Percentiles rank a stretch among this genome's conserved stretches.
Conservation (phyloP, 1,139 yeast species). For the Neolecta irregularis region DNA sequence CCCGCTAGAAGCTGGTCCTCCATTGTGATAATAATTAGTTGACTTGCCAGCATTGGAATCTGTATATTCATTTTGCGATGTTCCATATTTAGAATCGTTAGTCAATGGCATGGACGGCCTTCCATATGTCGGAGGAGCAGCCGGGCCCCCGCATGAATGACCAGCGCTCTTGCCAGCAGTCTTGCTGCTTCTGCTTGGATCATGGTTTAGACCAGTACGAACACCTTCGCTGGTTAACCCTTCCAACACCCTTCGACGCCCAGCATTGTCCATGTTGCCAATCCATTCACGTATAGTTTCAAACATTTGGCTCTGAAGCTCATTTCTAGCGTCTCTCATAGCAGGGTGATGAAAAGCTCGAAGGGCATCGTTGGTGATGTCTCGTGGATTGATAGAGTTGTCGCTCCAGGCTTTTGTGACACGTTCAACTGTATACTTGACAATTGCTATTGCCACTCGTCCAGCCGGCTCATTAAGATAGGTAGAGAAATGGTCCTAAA, state of each 20-base stretch:
- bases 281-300: conserved; percentile 17
- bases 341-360: conserved; percentile 20
- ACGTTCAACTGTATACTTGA: conserved; percentile 39
- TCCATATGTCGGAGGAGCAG: too few relatives aligned
- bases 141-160: too few relatives aligned
- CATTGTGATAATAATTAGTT: too few relatives aligned
- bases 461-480: conserved; percentile 31
- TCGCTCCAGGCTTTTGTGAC: conserved; percentile 23
- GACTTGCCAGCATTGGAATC: too few relatives aligned
- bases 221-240: conserved; percentile 18
- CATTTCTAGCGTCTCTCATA: conserved; percentile 14
- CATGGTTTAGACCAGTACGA: conserved; percentile 17
- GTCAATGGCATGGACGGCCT: too few relatives aligned
- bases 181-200: too few relatives aligned
- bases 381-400: conserved; percentile 13
- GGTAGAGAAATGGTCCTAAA: conserved; percentile 19
- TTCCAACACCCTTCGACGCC: conserved; percentile 11
- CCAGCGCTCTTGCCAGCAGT: too few relatives aligned
- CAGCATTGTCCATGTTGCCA: conserved; percentile 11
- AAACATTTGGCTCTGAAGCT: conserved; percentile 16
- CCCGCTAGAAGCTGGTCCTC: too few relatives aligned
- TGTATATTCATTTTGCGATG: too few relatives aligned
- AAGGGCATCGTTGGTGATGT: conserved; percentile 14
- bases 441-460: conserved; percentile 34
- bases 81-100: too few relatives aligned